Conservation (phyloP, 75 land plant genomes). For the Pinus albicaulis region DNA sequence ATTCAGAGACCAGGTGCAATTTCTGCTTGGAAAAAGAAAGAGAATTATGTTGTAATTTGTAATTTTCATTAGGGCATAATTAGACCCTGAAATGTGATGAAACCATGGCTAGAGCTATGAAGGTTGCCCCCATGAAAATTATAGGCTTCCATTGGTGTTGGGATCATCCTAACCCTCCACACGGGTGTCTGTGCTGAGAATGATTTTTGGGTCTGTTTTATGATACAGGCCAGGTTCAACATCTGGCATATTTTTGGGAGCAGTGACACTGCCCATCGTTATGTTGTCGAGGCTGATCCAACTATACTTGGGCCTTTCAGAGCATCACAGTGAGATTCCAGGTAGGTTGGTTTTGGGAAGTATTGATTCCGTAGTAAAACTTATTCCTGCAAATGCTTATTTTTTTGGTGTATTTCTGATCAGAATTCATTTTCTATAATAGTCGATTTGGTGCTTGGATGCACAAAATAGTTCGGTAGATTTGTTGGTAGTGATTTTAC, state of each 20-base stretch:
- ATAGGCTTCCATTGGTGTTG: neutral
- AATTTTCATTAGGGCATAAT: neutral
- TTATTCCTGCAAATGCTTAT: neutral
- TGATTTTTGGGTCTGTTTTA: neutral
- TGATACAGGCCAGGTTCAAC: slow-evolving; percentile 60
- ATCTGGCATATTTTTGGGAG: slow-evolving; percentile 75
- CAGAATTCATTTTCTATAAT: neutral
- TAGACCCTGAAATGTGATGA: neutral
- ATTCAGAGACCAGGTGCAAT: neutral
- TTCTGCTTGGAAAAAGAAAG: neutral
- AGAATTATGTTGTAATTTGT: neutral
- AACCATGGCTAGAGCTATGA: too few species aligned
- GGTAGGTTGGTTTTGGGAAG: slow-evolving; percentile 24
- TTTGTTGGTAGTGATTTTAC: neutral
- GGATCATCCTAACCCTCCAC: neutral
- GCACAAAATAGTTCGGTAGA: neutral
- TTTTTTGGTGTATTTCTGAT: neutral
- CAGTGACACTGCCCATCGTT: slow-evolving; percentile 66
- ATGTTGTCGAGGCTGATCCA: slow-evolving; percentile 62
- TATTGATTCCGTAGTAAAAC: neutral
- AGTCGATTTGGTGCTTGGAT: neutral
- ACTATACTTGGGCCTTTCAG: slow-evolving; percentile 19
- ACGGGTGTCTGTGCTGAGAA: neutral
- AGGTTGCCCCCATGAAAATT: neutral
- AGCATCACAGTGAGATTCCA: slow-evolving; percentile 25